Conservation (phyloP, 345 rosid genomes). For the Citrus inodora region DNA sequence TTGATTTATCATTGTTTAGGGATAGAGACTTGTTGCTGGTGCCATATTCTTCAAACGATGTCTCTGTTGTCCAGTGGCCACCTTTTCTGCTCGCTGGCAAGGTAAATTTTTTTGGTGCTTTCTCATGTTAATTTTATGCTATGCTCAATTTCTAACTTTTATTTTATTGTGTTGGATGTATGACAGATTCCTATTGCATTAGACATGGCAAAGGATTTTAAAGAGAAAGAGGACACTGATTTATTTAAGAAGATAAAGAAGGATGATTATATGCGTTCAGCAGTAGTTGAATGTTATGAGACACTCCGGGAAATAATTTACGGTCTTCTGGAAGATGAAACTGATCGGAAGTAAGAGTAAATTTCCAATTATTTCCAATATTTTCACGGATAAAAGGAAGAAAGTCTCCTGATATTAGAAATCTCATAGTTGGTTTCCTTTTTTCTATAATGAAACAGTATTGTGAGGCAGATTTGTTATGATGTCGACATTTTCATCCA, state of each 20-base stretch:
- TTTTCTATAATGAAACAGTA: conserved; percentile 37
- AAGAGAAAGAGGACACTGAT: conserved; percentile 61
- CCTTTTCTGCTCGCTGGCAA: conserved; percentile 97
- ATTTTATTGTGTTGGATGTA: conserved; percentile 20
- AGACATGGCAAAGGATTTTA: conserved; percentile 98
- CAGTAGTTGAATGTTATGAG: conserved; percentile 82
- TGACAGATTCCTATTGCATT: conserved; percentile 92
- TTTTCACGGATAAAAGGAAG: background rate
- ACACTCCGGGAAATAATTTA: conserved; percentile 55
- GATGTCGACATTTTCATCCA: conserved; percentile 51
- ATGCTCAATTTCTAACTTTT: conserved; percentile 13
- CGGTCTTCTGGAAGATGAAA: conserved; percentile 63
- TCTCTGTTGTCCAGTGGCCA: conserved; percentile 90
- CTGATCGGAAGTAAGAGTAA: conserved; percentile 56
- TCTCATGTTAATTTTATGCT: conserved; percentile 17
- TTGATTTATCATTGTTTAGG: conserved; percentile 37
- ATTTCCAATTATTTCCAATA: background rate
- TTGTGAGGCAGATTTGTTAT: conserved; percentile 48
- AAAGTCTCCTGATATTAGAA: background rate
- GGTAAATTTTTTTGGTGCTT: conserved; percentile 38
- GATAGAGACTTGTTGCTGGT: conserved; percentile 86
- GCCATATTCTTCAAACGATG: conserved; percentile 67
- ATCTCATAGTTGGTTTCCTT: conserved; percentile 10
- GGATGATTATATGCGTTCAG: conserved; percentile 75
- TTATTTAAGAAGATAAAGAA: conserved; percentile 68